A percentile compares a stretch with the other conserved stretches of the same genome.
phyloP scores from a whole-genome alignment of 2,329 filamentous ascomycete genomes.

The Capronia coronata region DNA sequence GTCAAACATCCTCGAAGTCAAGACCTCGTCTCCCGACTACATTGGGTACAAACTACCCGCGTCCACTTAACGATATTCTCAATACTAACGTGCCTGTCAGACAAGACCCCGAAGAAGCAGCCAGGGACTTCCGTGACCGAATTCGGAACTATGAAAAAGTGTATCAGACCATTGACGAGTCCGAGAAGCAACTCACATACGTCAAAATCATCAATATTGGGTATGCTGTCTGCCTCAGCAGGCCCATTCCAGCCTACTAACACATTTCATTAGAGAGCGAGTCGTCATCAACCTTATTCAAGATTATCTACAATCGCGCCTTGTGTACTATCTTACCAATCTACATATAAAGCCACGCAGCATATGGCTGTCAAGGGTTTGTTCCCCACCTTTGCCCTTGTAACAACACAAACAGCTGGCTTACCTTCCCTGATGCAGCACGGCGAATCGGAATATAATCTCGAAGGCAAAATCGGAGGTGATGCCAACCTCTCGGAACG shows the following conservation, averaged over 20 bases:
- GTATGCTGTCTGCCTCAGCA: constrained; percentile 39
- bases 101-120: constrained; percentile 86
- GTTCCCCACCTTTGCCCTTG: constrained; percentile 42
- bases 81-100: background rate
- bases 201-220: constrained; percentile 97
- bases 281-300: constrained; percentile 97
- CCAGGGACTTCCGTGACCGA: constrained; percentile 83
- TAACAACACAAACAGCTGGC: background rate
- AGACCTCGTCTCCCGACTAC: constrained; percentile 94
- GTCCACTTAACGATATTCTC: background rate
- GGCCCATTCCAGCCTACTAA: background rate
- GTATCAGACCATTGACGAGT: constrained; percentile 86
- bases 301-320: constrained; percentile 90
- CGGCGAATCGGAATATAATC: constrained; percentile 88
- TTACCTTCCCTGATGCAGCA: constrained; percentile 53
- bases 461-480: constrained; percentile 84
- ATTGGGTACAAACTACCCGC: constrained; percentile 32
- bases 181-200: constrained; percentile 83
- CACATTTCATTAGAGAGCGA: constrained; percentile 41
- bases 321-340: constrained; percentile 98
- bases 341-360: constrained; percentile 93
- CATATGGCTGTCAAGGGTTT: constrained; percentile 82
- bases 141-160: constrained; percentile 97
- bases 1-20: constrained; percentile 96
- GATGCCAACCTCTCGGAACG: constrained; percentile 81